These are phyloP conservation scores for Teratosphaeria gauchensis DNA, from an alignment of 2,329 filamentous ascomycete genomes.

Conservation along the genomic window DNA sequence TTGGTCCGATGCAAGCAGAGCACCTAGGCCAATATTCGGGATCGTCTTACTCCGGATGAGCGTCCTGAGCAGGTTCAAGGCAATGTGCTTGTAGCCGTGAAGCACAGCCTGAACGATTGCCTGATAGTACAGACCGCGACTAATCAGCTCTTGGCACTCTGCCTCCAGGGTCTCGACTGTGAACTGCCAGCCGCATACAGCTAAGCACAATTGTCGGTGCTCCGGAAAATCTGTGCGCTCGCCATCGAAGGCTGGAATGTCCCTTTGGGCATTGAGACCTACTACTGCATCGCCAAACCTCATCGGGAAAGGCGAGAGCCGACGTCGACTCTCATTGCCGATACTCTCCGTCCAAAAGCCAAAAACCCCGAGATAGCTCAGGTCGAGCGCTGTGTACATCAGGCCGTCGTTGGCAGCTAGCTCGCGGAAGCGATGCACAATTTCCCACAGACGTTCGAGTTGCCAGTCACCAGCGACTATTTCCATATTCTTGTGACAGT, in stretches of 20 bases:
- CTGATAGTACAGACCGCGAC: conserved; percentile 56
- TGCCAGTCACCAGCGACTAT: conserved; percentile 64
- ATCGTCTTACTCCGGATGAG: conserved; percentile 61
- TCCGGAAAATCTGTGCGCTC: conserved; percentile 54
- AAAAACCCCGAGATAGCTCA: conserved; percentile 66
- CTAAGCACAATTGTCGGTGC: conserved; percentile 65
- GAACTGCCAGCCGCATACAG: conserved; percentile 64
- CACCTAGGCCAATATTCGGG: conserved; percentile 39
- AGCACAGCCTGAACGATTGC: conserved; percentile 68
- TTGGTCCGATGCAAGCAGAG: conserved; percentile 38
- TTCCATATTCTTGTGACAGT: conserved; percentile 54
- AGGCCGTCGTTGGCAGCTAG: conserved; percentile 60
- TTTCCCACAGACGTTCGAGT: conserved; percentile 71
- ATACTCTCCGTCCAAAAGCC: conserved; percentile 59
- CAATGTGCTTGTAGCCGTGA: conserved; percentile 57
- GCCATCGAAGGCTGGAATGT: conserved; percentile 55
- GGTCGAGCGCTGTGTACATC: conserved; percentile 56
- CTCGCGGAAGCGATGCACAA: conserved; percentile 57
- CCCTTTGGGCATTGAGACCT: conserved; percentile 53
- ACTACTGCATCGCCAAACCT: conserved; percentile 41
- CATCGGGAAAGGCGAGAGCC: background rate
- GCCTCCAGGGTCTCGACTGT: conserved; percentile 41
- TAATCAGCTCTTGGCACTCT: conserved; percentile 42
- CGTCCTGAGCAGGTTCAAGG: conserved; percentile 59
- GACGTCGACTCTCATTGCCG: conserved; percentile 30